phyloP scores from a whole-genome alignment of 1,139 yeast species.

The Chernovozyma sophiae-reginae region DNA sequence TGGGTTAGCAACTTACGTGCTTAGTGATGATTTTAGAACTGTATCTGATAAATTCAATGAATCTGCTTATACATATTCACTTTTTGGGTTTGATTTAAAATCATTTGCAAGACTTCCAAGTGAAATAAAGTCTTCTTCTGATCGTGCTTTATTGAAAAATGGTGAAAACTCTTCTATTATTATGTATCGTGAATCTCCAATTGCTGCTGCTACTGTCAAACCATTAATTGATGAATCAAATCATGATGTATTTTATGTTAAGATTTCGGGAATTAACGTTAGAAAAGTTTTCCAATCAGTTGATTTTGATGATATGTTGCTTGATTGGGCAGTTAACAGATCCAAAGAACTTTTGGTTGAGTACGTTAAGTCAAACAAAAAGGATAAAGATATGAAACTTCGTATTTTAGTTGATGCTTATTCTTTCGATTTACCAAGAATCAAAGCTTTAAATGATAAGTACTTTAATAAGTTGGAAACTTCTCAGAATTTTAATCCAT shows the following conservation, averaged over 20 bases:
- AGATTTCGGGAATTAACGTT: constrained; percentile 55
- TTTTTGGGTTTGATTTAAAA: constrained; percentile 54
- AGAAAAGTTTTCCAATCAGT: constrained; percentile 62
- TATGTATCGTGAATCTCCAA: constrained; percentile 62
- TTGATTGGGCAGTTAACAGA: constrained; percentile 56
- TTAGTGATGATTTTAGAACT: constrained; percentile 43
- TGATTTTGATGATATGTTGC: constrained; percentile 57
- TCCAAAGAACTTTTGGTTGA: constrained; percentile 38
- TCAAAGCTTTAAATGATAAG: constrained; percentile 24
- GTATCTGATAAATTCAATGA: constrained; percentile 39
- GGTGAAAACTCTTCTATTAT: constrained; percentile 52
- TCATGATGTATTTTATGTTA: constrained; percentile 38
- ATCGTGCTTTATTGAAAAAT: constrained; percentile 14
- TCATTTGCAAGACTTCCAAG: constrained; percentile 35
- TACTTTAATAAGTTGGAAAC: constrained; percentile 23
- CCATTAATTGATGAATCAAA: constrained; percentile 34
- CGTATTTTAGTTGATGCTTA: constrained; percentile 39
- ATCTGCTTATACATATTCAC: constrained; percentile 28
- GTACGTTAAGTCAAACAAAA: constrained; percentile 20
- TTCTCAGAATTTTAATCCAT: constrained; percentile 27
- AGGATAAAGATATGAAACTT: constrained; percentile 28
- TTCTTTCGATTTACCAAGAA: constrained; percentile 46
- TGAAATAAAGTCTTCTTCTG: constrained; percentile 16
- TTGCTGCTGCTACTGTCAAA: constrained; percentile 50
- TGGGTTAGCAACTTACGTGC: constrained; percentile 24